Evolutionary conservation across 2,329 filamentous ascomycete genomes (phyloP), one percentile per base, ranked within the genome.

Genomic region (Diaporthe destruens): DNA sequence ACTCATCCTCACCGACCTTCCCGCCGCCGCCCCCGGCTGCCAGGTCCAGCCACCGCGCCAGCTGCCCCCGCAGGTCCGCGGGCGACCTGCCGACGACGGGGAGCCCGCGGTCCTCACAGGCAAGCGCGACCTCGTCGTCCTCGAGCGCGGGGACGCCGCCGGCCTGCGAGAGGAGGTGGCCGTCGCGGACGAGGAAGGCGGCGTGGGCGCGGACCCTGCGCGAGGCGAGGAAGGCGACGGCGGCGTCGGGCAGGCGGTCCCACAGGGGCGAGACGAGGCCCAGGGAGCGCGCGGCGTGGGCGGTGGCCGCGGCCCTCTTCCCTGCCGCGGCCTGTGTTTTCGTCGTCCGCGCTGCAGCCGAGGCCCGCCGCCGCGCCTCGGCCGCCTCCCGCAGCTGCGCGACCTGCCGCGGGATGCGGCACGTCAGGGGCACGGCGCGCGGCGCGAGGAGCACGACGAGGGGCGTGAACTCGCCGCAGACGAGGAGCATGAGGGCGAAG

Each of bases 391-490:
- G 83, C 73, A 90, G 82, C 51, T 90, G 87, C 47, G 86, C 84
- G 8, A 94, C 84, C 83, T 98, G 96, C 51, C 84, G 85, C 0
- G 96, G 96, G 72, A 98, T 93, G 14, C 94, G 89, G 81, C 96
- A 98, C 0, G 94, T 92, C 77, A 90, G 90, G 0, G 96, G 96
- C 34, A 97, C 93, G 29, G 94, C 85, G 49, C 84, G 84, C 25
- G 91, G 90, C 34, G 97, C 84, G 42, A 90, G 88, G 8, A 95
- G 84, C 1, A 97, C 92, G 7, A 97, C 82, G 7, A 98, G 79
- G 0, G 95, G 94, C 1, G 95, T 94, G 83, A 97, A 92, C 82
- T 98, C 96, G 34, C 95, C 96, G 80, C 93, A 94, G 20, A 97
- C 75, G 0, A 96, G 78, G 8, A 98, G 86, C 65, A 98, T 84